Base-by-base conservation (phyloP, 371 early-diverging fungal species). In the Circinella umbellata region DNA sequence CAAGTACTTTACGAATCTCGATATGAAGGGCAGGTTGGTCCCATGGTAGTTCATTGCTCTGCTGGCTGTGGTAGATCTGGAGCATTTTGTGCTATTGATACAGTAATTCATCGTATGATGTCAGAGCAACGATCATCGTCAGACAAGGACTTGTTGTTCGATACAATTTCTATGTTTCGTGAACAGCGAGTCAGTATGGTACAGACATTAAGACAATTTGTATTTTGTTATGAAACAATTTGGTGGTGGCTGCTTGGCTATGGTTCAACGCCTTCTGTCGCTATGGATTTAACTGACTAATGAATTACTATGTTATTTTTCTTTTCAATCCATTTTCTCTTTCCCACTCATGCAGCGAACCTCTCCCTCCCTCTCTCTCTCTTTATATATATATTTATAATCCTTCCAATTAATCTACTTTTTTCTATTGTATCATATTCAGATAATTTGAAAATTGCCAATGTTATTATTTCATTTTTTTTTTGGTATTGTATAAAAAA, bases 61-160 rank as follows among this genome's bases (percentile, higher is more conserved):
- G 99, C 99, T n/a, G 99, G 99, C 0, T 95, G 97, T 66, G 99
- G 99, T 9, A 87, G 99, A 62, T 95, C 99, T 0, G 99, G 99
- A 3, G 93, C 96, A 0, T 96, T 97, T 74, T 93, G 96, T 72
- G 86, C 91, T 13, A 88, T 96, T 55, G 96, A 96, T 77, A 82
- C 92, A 10, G 86, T 92, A 0, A 62, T 71, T 20, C 63, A 62
- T 20, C 59, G 71, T 20, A 34, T 66, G 20, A 62, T 34, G 53
- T 27, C 51, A 39, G 59, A 7, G 27, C 6, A 34, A 34, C 27
- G 57, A 9, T 27, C 20, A 34, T n/a, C 11, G 6, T 1, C 55
- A 18, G 49, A 49, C 37, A 35, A 38, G 36, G 94, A 94, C 74
- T 68, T 87, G 38, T 71, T 94, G 27, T 85, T 85, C n/a, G 78